Evolutionary conservation across 352 stramenopile genomes (phyloP), one percentile per base, ranked within the genome.

Genomic region (Pythium monospermum): DNA sequence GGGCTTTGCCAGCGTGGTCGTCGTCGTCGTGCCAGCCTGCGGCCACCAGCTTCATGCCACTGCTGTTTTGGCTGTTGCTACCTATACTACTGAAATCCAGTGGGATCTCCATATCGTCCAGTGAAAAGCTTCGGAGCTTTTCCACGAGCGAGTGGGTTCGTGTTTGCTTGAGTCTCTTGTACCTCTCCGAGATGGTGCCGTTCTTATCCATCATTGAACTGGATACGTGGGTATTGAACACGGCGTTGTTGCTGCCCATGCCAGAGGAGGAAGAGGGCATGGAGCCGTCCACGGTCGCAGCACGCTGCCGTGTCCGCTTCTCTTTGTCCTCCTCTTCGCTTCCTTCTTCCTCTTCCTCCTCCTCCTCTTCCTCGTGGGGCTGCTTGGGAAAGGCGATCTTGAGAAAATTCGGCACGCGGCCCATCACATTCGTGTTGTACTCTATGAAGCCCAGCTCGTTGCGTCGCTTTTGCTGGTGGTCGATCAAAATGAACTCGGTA

Each of bases 401-500:
- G 19, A 93, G 61, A 5, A 65, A 83, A 40, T 92, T 94, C 3
- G 80, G 81, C 18, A 83, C 66, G 6, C 82, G 76, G 12, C 85
- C 85, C 22, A 94, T 60, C 18, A 94, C 68, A 50, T 96, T 96
- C 2, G 75, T 64, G 21, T 60, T 72, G 73, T 93, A 96, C 33
- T 91, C 67, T 15, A 93, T 59, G 32, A 87, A 84, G 0, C 64
- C 79, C 0, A 96, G 51, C 51, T 96, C 80, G 43, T 85, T 75
- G 40, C 68, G 59, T 7, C 65, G 64, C 43, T 78, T 73, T 41
- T 88, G 68, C 50, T 87, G 71, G 50, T 95, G 81, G 57, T 95
- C 83, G 1, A 88, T 60, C 16, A 94, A 44, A n/a, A 69, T 87
- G 52, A 94, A 93, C 56, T 92, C 79, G 11, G 78, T 95, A 28